phyloP scores from a whole-genome alignment of 2,329 filamentous ascomycete species.

The Gnomoniopsis sp. region DNA sequence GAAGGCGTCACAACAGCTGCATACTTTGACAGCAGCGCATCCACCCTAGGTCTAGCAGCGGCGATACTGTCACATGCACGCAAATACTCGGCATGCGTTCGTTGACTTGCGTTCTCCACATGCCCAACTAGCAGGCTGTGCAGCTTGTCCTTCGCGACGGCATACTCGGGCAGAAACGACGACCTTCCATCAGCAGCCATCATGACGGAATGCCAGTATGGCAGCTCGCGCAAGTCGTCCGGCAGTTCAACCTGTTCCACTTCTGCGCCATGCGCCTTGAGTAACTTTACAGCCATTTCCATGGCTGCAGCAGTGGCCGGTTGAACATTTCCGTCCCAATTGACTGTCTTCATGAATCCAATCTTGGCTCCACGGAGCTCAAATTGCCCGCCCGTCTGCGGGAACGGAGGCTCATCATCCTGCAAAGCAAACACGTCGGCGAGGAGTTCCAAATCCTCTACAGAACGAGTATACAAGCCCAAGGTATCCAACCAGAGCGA shows the following conservation, averaged over 20 bases:
- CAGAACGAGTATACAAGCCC: constrained; percentile 55
- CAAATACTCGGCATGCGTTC: constrained; percentile 45
- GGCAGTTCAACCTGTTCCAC: constrained; percentile 56
- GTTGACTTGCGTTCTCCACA: constrained; percentile 44
- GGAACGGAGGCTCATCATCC: constrained; percentile 40
- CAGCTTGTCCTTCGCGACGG: constrained; percentile 43
- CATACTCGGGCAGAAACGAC: constrained; percentile 53
- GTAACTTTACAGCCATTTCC: constrained; percentile 34
- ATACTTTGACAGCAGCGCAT: constrained; percentile 48
- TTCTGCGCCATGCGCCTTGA: constrained; percentile 45
- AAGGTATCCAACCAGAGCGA: constrained; percentile 59
- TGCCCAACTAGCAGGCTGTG: constrained; percentile 41
- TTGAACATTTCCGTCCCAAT: constrained; percentile 3
- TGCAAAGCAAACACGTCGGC: constrained; percentile 49
- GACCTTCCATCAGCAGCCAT: constrained; percentile 50
- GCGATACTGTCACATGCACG: constrained; percentile 54
- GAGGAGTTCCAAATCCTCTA: constrained; percentile 56
- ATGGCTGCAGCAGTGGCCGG: constrained; percentile 31
- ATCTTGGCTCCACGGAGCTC: constrained; percentile 10
- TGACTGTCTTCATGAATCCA: constrained; percentile 9
- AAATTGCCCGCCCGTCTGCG: not conserved
- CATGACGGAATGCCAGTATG: constrained; percentile 48
- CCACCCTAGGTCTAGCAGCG: constrained; percentile 49
- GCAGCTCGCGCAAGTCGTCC: constrained; percentile 42
- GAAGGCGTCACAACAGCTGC: constrained; percentile 57